A percentile compares a stretch with the other conserved stretches of the same genome.
Evolutionary conservation across 768 basidiomycete genomes (phyloP).

Genomic region (Candolleomyces eurysporus): DNA sequence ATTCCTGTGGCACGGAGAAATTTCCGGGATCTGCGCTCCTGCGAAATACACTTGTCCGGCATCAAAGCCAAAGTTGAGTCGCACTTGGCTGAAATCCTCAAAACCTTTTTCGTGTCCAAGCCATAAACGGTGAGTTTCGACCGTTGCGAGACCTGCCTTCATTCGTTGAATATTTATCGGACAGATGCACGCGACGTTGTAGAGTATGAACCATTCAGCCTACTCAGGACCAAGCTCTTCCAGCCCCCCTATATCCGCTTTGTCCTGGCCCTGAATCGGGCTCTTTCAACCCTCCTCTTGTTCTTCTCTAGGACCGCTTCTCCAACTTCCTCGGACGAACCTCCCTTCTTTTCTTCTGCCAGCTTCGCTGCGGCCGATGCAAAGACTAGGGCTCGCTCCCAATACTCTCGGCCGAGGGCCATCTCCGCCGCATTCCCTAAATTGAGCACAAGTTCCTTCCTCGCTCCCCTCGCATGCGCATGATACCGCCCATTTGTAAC

Average conservation of each 20-base stretch:
- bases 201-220: not conserved
- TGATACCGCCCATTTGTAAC: constrained; percentile 23
- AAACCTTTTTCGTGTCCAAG: too few species aligned
- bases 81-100: too few species aligned
- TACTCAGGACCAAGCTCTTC: not conserved
- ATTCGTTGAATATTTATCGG: too few species aligned
- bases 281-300: not conserved
- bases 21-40: too few species aligned
- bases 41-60: too few species aligned
- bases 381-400: constrained; percentile 22
- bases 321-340: not conserved
- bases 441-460: constrained; percentile 28
- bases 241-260: not conserved
- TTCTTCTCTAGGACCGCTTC: not conserved
- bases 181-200: not conserved
- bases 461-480: constrained; percentile 16
- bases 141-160: too few species aligned
- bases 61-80: too few species aligned
- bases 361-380: constrained; percentile 19
- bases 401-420: constrained; percentile 20
- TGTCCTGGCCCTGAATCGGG: not conserved
- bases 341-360: not conserved
- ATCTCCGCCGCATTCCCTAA: constrained; percentile 35
- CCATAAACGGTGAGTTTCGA: too few species aligned
- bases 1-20: too few species aligned